Conservation (phyloP, 164 flowering plant genomes). For the Chloranthus sessilifolius region DNA sequence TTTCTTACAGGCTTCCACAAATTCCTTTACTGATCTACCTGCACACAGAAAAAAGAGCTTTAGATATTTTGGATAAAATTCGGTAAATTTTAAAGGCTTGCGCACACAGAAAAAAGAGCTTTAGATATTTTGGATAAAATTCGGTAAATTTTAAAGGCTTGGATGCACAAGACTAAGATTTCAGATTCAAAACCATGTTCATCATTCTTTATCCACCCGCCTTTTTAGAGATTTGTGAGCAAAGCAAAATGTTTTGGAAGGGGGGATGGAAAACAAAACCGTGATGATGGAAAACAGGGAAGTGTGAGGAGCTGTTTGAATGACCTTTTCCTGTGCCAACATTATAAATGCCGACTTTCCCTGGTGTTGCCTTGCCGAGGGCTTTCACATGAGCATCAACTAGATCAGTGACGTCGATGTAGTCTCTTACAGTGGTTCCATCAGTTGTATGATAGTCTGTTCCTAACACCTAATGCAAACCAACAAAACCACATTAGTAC, state of each 20-base stretch:
- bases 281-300: neutral
- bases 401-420: conserved; percentile 92
- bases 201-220: no score
- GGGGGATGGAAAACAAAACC: no score
- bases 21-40: conserved; percentile 98
- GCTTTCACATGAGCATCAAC: conserved; percentile 99
- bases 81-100: neutral
- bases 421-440: conserved; percentile 93
- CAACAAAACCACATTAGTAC: no score
- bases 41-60: conserved; percentile 15
- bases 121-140: no score
- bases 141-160: neutral
- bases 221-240: no score
- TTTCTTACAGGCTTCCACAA: conserved; percentile 92
- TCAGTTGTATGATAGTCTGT: conserved; percentile 82
- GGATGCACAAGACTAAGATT: conserved; percentile 16
- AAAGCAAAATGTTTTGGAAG: neutral
- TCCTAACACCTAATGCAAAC: conserved; percentile 64
- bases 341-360: conserved; percentile 90
- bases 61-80: no score
- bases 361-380: conserved; percentile 63
- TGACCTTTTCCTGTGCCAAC: conserved; percentile 97
- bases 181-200: no score
- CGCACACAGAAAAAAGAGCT: conserved; percentile 15
- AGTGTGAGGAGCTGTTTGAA: no score